Percentiles rank a stretch among this genome's conserved stretches.
These are phyloP conservation scores for Dactylonectria macrodidyma DNA, from an alignment of 2,329 filamentous ascomycete species.

Conservation along the genomic window DNA sequence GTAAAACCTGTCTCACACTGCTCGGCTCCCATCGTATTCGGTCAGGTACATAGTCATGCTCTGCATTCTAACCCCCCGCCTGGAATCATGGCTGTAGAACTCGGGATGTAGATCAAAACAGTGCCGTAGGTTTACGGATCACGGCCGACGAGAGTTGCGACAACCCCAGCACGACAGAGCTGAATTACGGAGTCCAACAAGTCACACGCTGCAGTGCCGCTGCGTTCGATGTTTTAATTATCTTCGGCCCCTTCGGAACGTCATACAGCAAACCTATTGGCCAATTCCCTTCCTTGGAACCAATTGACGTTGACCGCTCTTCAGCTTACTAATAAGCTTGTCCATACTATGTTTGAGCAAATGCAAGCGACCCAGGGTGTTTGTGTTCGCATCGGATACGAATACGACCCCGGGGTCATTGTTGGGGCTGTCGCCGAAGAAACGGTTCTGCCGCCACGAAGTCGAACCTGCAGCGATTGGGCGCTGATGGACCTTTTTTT, in stretches of 20 bases:
- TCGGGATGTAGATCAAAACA: not conserved
- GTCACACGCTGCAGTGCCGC: not conserved
- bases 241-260: constrained; percentile 19
- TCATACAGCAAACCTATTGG: constrained; percentile 23
- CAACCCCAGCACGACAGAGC: too few relatives aligned
- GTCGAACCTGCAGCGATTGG: constrained; percentile 18
- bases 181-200: not conserved
- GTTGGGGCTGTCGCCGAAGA: constrained; percentile 10
- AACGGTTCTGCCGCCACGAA: constrained; percentile 2
- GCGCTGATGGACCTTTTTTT: constrained; percentile 9
- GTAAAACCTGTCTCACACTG: not conserved
- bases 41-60: not conserved
- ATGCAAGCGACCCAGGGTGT: not conserved
- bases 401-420: constrained; percentile 41
- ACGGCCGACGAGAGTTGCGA: not conserved
- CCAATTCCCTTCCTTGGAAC: constrained; percentile 23
- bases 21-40: constrained; percentile 22
- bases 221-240: constrained; percentile 15
- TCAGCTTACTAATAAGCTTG: constrained; percentile 36
- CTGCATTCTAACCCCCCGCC: not conserved
- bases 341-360: not conserved
- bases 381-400: constrained; percentile 34
- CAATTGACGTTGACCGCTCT: constrained; percentile 40
- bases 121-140: not conserved
- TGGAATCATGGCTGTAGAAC: not conserved